Percentiles rank a stretch among this genome's conserved stretches.
Conservation (phyloP, 208 protist genomes). For the Balamuthia mandrillaris region DNA sequence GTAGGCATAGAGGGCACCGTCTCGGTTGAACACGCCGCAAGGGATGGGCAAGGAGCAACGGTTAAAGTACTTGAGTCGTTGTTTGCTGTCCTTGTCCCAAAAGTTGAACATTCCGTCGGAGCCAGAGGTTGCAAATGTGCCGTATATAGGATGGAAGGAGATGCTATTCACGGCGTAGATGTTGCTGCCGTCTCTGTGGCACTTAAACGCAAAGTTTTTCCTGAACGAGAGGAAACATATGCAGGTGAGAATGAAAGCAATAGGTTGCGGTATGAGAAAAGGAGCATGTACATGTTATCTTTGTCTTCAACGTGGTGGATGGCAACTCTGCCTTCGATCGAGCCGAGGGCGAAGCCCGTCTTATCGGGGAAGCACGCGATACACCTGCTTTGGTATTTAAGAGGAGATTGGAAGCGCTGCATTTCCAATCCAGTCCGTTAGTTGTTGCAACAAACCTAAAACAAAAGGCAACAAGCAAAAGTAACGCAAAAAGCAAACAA, state of each 20-base stretch:
- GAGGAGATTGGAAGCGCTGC: constrained; percentile 3
- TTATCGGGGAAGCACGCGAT: constrained; percentile 48
- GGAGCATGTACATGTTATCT: background rate
- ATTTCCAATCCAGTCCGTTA: background rate
- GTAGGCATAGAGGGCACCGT: background rate
- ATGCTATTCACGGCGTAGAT: constrained; percentile 72
- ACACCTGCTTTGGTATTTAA: constrained; percentile 55
- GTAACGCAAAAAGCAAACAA: background rate
- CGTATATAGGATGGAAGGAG: constrained; percentile 61
- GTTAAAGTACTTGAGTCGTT: background rate
- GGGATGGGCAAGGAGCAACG: background rate
- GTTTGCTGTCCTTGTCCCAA: background rate
- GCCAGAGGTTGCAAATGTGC: constrained; percentile 71
- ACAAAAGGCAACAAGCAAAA: background rate
- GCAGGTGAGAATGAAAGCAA: background rate
- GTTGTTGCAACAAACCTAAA: background rate
- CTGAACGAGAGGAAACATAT: background rate
- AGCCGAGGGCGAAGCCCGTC: constrained; percentile 62
- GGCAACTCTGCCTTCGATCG: constrained; percentile 71
- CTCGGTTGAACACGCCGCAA: background rate
- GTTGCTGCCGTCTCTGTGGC: constrained; percentile 60
- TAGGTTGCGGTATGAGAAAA: background rate
- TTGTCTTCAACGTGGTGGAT: constrained; percentile 61
- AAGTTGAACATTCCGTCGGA: constrained; percentile 26
- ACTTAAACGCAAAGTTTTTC: constrained; percentile 75